Base-by-base conservation (phyloP, 2,329 filamentous ascomycete species). In the Ramularia endophylla region DNA sequence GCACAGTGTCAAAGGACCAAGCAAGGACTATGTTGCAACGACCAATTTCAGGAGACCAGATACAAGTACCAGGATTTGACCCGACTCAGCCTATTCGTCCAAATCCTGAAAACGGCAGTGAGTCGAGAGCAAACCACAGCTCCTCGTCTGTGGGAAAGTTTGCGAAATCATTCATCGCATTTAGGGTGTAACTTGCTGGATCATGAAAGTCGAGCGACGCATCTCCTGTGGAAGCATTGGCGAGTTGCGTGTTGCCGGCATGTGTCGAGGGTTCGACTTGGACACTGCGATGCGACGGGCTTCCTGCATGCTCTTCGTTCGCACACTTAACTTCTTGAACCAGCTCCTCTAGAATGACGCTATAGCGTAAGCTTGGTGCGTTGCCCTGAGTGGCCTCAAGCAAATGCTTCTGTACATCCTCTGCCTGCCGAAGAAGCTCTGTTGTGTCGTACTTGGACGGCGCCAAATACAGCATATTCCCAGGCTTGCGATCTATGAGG, bases 1-100 rank as follows among this genome's bases (percentile, higher is more conserved):
- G 38, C 86, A 87, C 53, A 71, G 69, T 1, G 84, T 87, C 2
- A 77, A 74, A 18, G 85, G 84, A 0, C 84, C 83, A 2, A 78
- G 78, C 59, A 88, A 88, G 64, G 80, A 87, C 55, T 88, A 88
- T 44, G 57, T 54, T n/a, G 58, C 61, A 27, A 62, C 63, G 38
- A 66, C 64, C 18, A 61, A 59, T 52, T 70, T 64, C 41, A 49
- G 51, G 11, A 46, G 57, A 20, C 47, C 41, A 19, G 19, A 8
- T 12, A 19, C 11, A 34, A 34, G 9, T 17, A 12, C 32, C 32
- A 20, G 15, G 15, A 22, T 3, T 9, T 27, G n/a, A n/a, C n/a
- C 22, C 6, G 22, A 25, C 13, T 45, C 28, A 41, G 12, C 37
- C 25, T 17, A 44, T 27, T 22, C 38, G 40, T 19, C 41, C 38